phyloP scores from a whole-genome alignment of 2,329 filamentous ascomycete genomes.

The Westerdykella sp. region DNA sequence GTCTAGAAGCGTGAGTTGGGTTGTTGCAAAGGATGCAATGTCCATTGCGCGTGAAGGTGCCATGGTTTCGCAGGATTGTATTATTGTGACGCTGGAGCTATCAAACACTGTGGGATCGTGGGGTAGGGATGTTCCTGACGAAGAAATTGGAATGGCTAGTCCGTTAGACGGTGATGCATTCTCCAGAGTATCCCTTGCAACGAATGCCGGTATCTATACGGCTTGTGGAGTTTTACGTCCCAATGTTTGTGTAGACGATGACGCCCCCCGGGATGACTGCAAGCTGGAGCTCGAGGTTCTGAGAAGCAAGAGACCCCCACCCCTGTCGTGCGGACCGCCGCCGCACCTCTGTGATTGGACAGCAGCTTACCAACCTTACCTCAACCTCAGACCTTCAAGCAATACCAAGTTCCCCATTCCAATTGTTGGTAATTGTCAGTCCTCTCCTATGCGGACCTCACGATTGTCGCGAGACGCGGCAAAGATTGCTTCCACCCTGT shows the following conservation, averaged over 20 bases:
- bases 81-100: background rate
- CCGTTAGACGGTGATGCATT: background rate
- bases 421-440: background rate
- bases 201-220: too few species aligned
- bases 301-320: background rate
- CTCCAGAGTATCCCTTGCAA: too few species aligned
- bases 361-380: background rate
- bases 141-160: background rate
- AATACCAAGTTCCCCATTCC: background rate
- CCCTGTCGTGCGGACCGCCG: background rate
- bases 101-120: background rate
- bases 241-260: too few species aligned
- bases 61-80: background rate
- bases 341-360: background rate
- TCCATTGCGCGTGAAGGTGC: constrained; percentile 36
- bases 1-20: constrained; percentile 65
- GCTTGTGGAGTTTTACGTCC: too few species aligned
- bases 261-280: too few species aligned
- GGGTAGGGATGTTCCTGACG: background rate
- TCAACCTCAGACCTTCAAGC: background rate
- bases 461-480: constrained; percentile 34
- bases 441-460: constrained; percentile 30
- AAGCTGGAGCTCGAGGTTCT: background rate
- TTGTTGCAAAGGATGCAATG: constrained; percentile 61
- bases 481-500: constrained; percentile 19